Percentiles rank a stretch among this genome's conserved stretches.
Conservation (phyloP, 257 asterid species). For the Rubia yunnanensis region DNA sequence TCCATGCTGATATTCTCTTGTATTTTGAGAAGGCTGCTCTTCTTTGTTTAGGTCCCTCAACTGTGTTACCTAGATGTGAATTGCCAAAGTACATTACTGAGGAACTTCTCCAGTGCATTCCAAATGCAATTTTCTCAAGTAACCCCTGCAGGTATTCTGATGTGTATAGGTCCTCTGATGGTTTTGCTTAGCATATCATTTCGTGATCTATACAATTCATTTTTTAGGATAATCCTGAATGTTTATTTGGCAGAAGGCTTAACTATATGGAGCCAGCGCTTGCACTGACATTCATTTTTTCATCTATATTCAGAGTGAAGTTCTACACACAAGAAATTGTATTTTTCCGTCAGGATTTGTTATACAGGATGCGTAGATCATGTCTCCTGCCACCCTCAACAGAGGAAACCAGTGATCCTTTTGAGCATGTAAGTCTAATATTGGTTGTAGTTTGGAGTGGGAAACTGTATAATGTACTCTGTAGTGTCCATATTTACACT, state of each 20-base stretch:
- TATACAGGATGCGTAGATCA: constrained; percentile 88
- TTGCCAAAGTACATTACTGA: constrained; percentile 80
- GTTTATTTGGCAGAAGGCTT: background rate
- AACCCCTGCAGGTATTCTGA: constrained; percentile 86
- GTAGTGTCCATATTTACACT: background rate
- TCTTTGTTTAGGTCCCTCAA: constrained; percentile 67
- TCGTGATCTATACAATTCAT: background rate
- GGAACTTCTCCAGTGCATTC: constrained; percentile 62
- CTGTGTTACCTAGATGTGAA: constrained; percentile 70
- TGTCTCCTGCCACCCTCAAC: constrained; percentile 81
- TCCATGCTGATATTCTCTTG: background rate
- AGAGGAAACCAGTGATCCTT: constrained; percentile 86
- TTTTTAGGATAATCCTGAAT: background rate
- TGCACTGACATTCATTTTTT: background rate
- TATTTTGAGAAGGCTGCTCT: background rate
- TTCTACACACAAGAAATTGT: constrained; percentile 88
- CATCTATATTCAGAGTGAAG: constrained; percentile 50
- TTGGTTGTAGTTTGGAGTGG: background rate
- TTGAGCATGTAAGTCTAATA: constrained; percentile 65
- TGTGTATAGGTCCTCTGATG: background rate
- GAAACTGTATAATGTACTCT: background rate
- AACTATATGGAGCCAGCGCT: background rate
- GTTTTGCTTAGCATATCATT: background rate
- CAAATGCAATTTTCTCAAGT: constrained; percentile 67
- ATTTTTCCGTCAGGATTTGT: constrained; percentile 91